Evolutionary conservation across 805 yeast species (phyloP), one percentile per base, ranked within the genome.

Genomic region (Hanseniaspora guilliermondii): DNA sequence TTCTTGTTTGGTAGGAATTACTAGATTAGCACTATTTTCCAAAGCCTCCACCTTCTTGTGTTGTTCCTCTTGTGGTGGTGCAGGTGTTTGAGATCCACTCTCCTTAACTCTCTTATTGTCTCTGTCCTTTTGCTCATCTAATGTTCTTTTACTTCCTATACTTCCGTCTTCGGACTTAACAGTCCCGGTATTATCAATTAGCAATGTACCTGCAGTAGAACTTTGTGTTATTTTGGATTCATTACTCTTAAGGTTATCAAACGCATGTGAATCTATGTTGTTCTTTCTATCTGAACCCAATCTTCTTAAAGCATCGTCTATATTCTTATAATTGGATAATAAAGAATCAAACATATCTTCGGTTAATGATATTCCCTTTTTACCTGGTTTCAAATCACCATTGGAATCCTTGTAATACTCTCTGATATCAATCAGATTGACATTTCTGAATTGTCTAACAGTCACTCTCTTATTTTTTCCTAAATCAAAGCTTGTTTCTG

Each of bases 331-430:
- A 52, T 68, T 69, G 52, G 63, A 64, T 54, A 68, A 48, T 36
- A 68, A 57, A 45, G 66, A 68, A 53, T 68, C 71, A 56, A 67
- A 68, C 38, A 66, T 59, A 56, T 68, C 71, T 49, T 68, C 71
- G 7, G 71, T 68, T 53, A 68, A 57, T 6, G 70, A 67, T 7
- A 68, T 68, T 19, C 71, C 83, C 68, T 89, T 89, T 63, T 80
- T 83, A 0, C 95, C 95, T 0, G 97, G 97, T 57, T 75, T 75
- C 70, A 75, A 73, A 57, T 80, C 82, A 6, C 83, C 83, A 9
- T 71, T 69, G n/a, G 73, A 70, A 49, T 80, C 78, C 52, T 73
- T 73, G 66, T 87, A 89, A 69, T 73, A 87, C 65, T 89, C 96
- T 56, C 97, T 76, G 53, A 89, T 85, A 62, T 89, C 96, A 14